A percentile compares a stretch with the other conserved stretches of the same genome.
Conservation (phyloP, 2,329 filamentous ascomycete species). For the Trichophyton schoenleinii region DNA sequence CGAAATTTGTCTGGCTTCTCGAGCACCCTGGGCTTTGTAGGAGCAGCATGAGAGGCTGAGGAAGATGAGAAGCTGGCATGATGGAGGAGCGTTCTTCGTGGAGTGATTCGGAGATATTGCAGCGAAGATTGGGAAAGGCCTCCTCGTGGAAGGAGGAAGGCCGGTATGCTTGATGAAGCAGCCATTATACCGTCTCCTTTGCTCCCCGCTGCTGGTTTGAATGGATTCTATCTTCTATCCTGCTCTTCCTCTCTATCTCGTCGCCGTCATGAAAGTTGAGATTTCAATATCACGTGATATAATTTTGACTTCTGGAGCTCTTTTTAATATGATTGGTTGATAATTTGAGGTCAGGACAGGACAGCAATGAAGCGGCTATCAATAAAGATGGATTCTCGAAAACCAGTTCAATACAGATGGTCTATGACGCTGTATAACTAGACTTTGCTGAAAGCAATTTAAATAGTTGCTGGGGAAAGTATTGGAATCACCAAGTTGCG, state of each 20-base stretch:
- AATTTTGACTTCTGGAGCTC: too few relatives aligned
- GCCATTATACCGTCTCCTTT: constrained; percentile 9
- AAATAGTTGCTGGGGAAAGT: too few relatives aligned
- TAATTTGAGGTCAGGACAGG: not conserved
- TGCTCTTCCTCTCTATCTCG: not conserved
- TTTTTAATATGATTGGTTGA: not conserved
- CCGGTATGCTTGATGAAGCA: constrained; percentile 39
- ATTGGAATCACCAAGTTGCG: too few relatives aligned
- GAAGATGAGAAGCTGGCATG: constrained; percentile 15
- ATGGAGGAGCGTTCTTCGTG: constrained; percentile 14
- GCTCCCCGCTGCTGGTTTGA: not conserved
- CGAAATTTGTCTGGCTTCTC: constrained; percentile 83
- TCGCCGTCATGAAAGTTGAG: not conserved
- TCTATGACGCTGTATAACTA: too few relatives aligned
- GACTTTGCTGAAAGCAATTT: too few relatives aligned
- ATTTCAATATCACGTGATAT: constrained; percentile 2
- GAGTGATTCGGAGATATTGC: constrained; percentile 14
- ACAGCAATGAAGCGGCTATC: not conserved
- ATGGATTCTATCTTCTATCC: not conserved
- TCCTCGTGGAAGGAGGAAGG: constrained; percentile 52
- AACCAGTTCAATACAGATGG: too few relatives aligned
- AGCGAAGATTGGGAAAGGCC: constrained; percentile 27
- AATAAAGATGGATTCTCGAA: too few relatives aligned
- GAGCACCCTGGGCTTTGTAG: constrained; percentile 42
- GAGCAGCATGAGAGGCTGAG: constrained; percentile 9